These are phyloP conservation scores for Gossypium schwendimanii DNA, from an alignment of 441 rosid genomes.

Conservation along the genomic window DNA sequence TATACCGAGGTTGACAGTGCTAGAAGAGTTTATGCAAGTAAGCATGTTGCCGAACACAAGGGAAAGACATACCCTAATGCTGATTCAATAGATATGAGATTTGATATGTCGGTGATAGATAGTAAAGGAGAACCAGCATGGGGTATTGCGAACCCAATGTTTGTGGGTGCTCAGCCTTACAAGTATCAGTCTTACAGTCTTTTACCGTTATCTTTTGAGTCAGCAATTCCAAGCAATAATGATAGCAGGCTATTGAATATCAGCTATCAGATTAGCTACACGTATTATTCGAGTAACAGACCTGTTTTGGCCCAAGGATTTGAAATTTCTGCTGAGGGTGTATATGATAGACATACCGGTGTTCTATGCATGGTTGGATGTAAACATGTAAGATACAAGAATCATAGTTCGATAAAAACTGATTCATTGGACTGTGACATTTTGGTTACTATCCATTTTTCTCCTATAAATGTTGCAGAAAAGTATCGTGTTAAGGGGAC, in stretches of 20 bases:
- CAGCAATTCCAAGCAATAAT: conserved; percentile 22
- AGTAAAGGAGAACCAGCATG: conserved; percentile 30
- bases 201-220: background rate
- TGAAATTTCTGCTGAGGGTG: conserved; percentile 74
- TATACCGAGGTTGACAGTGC: conserved; percentile 44
- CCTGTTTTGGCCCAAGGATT: conserved; percentile 22
- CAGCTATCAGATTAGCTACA: conserved; percentile 52
- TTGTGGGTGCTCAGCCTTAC: conserved; percentile 50
- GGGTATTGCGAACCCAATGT: conserved; percentile 57
- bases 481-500: conserved; percentile 51
- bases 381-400: conserved; percentile 25
- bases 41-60: conserved; percentile 30
- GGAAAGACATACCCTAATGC: conserved; percentile 52
- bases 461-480: conserved; percentile 46
- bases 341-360: conserved; percentile 53
- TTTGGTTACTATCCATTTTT: conserved; percentile 44
- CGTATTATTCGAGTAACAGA: conserved; percentile 22
- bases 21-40: conserved; percentile 31
- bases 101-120: conserved; percentile 43
- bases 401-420: conserved; percentile 15
- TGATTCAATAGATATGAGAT: conserved; percentile 62
- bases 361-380: conserved; percentile 87
- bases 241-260: conserved; percentile 46
- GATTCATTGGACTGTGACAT: conserved; percentile 54
- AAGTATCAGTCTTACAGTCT: conserved; percentile 14